phyloP scores from a whole-genome alignment of 352 stramenopile genomes.

The Thraustochytrium striatum region DNA sequence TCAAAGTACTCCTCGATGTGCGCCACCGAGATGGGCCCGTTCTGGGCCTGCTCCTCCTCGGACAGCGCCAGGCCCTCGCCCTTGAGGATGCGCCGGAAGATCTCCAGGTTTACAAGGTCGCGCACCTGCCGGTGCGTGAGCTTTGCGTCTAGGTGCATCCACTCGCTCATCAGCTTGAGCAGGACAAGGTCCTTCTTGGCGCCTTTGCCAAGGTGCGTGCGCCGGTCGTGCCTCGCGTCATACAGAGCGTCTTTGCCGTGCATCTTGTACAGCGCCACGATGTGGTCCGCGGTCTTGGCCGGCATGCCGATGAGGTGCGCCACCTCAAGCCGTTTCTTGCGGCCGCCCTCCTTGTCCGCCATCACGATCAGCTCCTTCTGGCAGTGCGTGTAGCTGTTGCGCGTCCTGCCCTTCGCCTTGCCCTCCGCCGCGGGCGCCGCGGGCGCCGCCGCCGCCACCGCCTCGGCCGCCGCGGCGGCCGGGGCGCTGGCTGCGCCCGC shows the following conservation, averaged over 20 bases:
- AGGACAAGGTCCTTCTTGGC: constrained; percentile 2
- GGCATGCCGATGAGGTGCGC: constrained; percentile 36
- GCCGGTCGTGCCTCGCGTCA: constrained; percentile 21
- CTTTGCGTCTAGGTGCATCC: constrained; percentile 21
- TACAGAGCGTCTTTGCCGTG: constrained; percentile 20
- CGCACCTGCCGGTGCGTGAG: constrained; percentile 31
- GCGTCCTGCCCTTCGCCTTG: background rate
- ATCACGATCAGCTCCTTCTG: constrained; percentile 41
- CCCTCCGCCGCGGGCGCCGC: no score
- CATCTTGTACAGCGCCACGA: constrained; percentile 37
- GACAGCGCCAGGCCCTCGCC: background rate
- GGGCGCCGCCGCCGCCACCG: no score
- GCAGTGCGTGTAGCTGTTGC: constrained; percentile 9
- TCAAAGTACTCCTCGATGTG: constrained; percentile 39
- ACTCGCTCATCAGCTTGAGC: constrained; percentile 1
- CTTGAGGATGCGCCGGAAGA: background rate
- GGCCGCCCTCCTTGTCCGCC: background rate
- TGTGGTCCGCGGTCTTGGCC: background rate
- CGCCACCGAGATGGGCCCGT: constrained; percentile 5
- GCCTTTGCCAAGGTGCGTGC: background rate
- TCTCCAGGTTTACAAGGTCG: constrained; percentile 34
- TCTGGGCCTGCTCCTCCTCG: constrained; percentile 9
- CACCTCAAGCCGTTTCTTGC: background rate
- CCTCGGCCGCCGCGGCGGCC: no score
- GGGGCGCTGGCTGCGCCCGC: no score